phyloP scores from a whole-genome alignment of 768 basidiomycete genomes.

The Paxillus rubicundulus region DNA sequence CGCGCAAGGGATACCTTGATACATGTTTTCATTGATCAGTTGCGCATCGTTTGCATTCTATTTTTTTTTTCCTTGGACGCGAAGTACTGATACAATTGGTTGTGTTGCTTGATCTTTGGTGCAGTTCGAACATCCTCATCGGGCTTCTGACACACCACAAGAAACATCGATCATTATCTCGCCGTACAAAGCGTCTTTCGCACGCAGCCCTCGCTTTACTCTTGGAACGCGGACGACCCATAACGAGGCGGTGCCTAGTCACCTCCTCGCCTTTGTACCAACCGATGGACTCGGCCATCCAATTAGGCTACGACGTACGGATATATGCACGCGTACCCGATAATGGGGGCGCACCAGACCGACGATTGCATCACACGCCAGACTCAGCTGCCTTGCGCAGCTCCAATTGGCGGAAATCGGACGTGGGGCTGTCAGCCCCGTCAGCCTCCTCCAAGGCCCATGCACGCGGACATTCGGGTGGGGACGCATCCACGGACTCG shows the following conservation, averaged over 20 bases:
- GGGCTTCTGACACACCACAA: slow-evolving; percentile 73
- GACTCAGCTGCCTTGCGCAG: slow-evolving; percentile 15
- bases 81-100: slow-evolving; percentile 9
- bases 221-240: slow-evolving; percentile 76
- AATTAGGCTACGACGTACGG: slow-evolving; percentile 72
- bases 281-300: slow-evolving; percentile 67
- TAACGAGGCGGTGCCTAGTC: slow-evolving; percentile 72
- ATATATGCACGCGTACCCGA: slow-evolving; percentile 73
- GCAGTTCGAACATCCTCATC: slow-evolving; percentile 84
- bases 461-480: slow-evolving; percentile 15
- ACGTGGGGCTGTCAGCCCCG: slow-evolving; percentile 1
- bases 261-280: slow-evolving; percentile 85
- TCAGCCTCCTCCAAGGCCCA: slow-evolving; percentile 10
- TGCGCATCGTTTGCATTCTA: slow-evolving; percentile 17
- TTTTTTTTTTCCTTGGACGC: background rate
- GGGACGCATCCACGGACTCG: slow-evolving; percentile 27
- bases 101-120: background rate
- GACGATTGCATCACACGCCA: slow-evolving; percentile 22
- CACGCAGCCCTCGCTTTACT: slow-evolving; percentile 76
- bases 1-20: slow-evolving; percentile 32
- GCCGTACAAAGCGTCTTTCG: slow-evolving; percentile 55
- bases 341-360: slow-evolving; percentile 59
- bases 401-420: slow-evolving; percentile 23
- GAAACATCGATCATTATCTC: slow-evolving; percentile 42
- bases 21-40: slow-evolving; percentile 48